Evolutionary conservation across 495 filamentous ascomycete genomes (phyloP).

Genomic region (Podospora anserina): DNA sequence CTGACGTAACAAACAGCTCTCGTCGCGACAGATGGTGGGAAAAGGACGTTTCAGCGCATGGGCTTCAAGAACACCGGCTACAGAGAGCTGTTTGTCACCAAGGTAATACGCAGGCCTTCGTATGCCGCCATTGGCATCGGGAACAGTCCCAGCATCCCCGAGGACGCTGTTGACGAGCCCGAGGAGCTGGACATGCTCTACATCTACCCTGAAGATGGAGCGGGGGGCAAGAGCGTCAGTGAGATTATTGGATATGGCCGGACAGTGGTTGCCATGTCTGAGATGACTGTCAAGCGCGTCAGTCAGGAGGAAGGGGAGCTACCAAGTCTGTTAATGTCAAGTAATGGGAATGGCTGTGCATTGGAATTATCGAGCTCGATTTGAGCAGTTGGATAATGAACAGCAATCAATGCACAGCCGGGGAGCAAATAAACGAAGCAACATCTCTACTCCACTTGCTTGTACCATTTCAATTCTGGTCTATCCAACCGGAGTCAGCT

Average conservation of each 20-base stretch:
- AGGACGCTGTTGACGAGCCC: not conserved
- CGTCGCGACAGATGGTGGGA: slow-evolving; percentile 30
- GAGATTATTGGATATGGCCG: not conserved
- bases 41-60: slow-evolving; percentile 26
- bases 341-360: not conserved
- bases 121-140: not conserved
- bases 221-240: not conserved
- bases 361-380: not conserved
- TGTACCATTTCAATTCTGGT: not conserved
- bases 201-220: slow-evolving; percentile 14
- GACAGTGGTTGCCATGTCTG: slow-evolving; percentile 9
- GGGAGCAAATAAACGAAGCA: not conserved
- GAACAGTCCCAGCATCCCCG: not conserved
- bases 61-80: slow-evolving; percentile 34
- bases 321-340: not conserved
- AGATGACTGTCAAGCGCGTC: slow-evolving; percentile 21
- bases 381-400: not conserved
- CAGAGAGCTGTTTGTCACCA: slow-evolving; percentile 26
- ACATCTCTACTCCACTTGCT: not conserved
- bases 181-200: slow-evolving; percentile 17
- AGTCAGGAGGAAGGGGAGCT: not conserved
- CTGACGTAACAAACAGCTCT: slow-evolving; percentile 24
- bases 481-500: too few species aligned
- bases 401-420: not conserved
- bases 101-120: not conserved